Evolutionary conservation across 2,329 filamentous ascomycete genomes (phyloP).

Genomic region (Exophiala xenobiotica): DNA sequence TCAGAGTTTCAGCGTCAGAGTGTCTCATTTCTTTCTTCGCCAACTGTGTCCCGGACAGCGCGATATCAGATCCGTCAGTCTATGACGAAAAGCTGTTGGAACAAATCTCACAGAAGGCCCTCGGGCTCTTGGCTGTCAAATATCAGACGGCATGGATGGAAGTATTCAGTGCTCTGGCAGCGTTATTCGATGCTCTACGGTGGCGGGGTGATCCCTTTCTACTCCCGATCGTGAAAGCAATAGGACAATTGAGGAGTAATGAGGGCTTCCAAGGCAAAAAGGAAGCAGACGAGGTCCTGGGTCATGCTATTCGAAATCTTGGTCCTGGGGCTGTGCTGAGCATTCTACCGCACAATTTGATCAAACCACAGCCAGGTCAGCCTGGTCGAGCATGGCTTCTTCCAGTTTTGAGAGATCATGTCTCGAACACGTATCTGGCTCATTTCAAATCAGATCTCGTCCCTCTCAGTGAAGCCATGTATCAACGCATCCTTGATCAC

Average conservation of each 20-base stretch:
- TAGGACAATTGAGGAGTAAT: constrained; percentile 85
- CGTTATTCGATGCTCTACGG: constrained; percentile 80
- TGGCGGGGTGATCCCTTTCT: constrained; percentile 84
- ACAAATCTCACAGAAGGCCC: constrained; percentile 69
- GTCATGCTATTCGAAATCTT: constrained; percentile 84
- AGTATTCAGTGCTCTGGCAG: constrained; percentile 82
- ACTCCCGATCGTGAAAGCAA: constrained; percentile 68
- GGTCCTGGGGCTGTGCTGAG: constrained; percentile 80
- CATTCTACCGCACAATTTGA: constrained; percentile 82
- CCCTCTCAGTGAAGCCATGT: constrained; percentile 85
- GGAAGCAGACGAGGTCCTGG: constrained; percentile 86
- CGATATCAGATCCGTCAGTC: constrained; percentile 83
- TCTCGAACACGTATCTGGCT: constrained; percentile 79
- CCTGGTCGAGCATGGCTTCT: constrained; percentile 92
- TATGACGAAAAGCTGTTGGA: constrained; percentile 89
- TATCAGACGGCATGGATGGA: constrained; percentile 95
- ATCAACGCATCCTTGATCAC: constrained; percentile 82
- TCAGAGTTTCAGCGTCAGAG: constrained; percentile 89
- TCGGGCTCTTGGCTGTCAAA: constrained; percentile 78
- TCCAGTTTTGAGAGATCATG: constrained; percentile 83
- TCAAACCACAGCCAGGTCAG: constrained; percentile 71
- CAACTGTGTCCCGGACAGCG: constrained; percentile 80
- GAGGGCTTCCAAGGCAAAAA: constrained; percentile 91
- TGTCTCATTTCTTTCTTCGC: constrained; percentile 90
- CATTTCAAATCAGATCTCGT: constrained; percentile 87